A percentile compares a stretch with the other conserved stretches of the same genome.
phyloP scores from a whole-genome alignment of 805 yeast species.

The Wickerhamomyces canadensis region DNA sequence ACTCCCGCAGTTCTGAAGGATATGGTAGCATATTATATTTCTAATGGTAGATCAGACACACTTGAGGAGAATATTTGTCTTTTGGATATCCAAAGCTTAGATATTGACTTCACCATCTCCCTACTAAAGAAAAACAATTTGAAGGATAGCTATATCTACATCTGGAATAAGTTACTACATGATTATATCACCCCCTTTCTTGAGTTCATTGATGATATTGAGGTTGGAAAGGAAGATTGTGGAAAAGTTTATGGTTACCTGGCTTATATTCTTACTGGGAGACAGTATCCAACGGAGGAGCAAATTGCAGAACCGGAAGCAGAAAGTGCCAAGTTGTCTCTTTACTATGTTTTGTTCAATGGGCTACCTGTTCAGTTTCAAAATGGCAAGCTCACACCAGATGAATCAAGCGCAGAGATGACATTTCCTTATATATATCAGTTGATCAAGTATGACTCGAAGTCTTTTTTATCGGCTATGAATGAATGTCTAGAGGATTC shows the following conservation, averaged over 20 bases:
- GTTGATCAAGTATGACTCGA: constrained; percentile 50
- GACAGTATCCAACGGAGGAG: constrained; percentile 73
- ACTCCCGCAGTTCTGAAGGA: constrained; percentile 62
- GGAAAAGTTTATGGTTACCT: constrained; percentile 52
- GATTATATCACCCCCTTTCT: constrained; percentile 71
- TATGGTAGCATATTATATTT: constrained; percentile 48
- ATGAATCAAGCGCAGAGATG: constrained; percentile 32
- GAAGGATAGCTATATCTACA: constrained; percentile 57
- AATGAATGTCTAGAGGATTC: constrained; percentile 85
- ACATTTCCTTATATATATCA: constrained; percentile 67
- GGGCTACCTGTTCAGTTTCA: constrained; percentile 35
- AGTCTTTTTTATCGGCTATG: constrained; percentile 58
- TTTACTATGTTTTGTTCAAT: constrained; percentile 56
- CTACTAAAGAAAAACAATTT: constrained; percentile 53
- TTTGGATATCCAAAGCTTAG: constrained; percentile 62
- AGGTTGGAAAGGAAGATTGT: constrained; percentile 13
- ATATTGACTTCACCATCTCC: constrained; percentile 68
- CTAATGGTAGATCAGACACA: constrained; percentile 34
- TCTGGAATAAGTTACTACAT: constrained; percentile 63
- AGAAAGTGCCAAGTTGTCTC: constrained; percentile 38
- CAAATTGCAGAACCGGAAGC: constrained; percentile 32
- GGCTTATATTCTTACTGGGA: constrained; percentile 65
- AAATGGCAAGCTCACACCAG: constrained; percentile 28
- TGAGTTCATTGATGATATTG: constrained; percentile 43
- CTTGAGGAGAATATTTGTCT: constrained; percentile 68